These are phyloP conservation scores for Cladophialophora chaetospira DNA, from an alignment of 2,329 filamentous ascomycete species.

Conservation along the genomic window DNA sequence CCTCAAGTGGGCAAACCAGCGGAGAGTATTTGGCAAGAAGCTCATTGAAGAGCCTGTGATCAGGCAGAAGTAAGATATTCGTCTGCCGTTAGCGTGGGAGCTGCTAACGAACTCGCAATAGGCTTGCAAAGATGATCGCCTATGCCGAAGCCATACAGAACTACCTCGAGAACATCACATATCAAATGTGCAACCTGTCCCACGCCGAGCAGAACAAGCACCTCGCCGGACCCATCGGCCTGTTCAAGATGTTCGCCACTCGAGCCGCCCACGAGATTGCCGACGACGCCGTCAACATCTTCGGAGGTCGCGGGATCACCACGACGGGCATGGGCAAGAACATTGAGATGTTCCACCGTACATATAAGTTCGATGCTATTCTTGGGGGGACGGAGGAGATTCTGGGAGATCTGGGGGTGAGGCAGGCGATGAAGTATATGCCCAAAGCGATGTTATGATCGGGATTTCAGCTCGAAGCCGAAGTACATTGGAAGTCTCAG, in stretches of 20 bases:
- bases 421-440: slow-evolving; percentile 79
- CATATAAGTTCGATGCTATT: slow-evolving; percentile 63
- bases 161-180: slow-evolving; percentile 55
- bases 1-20: slow-evolving; percentile 78
- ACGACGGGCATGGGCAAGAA: slow-evolving; percentile 71
- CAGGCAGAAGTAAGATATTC: slow-evolving; percentile 56
- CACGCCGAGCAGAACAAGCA: slow-evolving; percentile 47
- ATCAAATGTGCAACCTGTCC: slow-evolving; percentile 58
- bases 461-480: not conserved
- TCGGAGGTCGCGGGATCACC: slow-evolving; percentile 74
- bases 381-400: slow-evolving; percentile 74
- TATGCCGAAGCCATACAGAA: slow-evolving; percentile 70
- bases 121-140: slow-evolving; percentile 67
- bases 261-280: slow-evolving; percentile 73
- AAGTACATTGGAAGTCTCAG: no score
- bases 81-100: not conserved
- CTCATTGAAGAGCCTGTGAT: slow-evolving; percentile 76
- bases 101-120: no score
- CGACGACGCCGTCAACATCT: slow-evolving; percentile 67
- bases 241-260: slow-evolving; percentile 71
- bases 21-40: slow-evolving; percentile 68
- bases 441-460: slow-evolving; percentile 71
- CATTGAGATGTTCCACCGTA: slow-evolving; percentile 65
- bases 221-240: slow-evolving; percentile 70
- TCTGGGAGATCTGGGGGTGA: slow-evolving; percentile 67